Percentiles rank a stretch among this genome's conserved stretches.
Conservation (phyloP, 2,329 filamentous ascomycete genomes). For the Colletotrichum cuscutae region DNA sequence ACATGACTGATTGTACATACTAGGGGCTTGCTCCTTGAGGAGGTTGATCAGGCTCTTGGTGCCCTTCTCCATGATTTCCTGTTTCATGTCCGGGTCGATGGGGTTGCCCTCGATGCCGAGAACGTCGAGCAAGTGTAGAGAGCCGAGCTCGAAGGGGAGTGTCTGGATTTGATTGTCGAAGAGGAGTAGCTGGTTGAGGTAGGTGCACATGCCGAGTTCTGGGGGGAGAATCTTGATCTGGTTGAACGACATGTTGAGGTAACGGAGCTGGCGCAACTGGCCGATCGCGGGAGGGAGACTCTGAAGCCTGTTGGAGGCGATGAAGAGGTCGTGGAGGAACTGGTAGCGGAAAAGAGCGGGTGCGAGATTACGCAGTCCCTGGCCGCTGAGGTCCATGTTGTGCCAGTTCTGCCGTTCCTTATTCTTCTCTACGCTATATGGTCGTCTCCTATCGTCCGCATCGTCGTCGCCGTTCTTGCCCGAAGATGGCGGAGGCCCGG, state of each 20-base stretch:
- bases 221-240: conserved; percentile 83
- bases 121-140: conserved; percentile 86
- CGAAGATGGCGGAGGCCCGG: conserved; percentile 61
- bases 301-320: conserved; percentile 91
- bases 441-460: conserved; percentile 66
- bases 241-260: conserved; percentile 91
- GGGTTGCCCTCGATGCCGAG: conserved; percentile 95
- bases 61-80: conserved; percentile 86
- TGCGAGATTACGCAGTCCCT: conserved; percentile 87
- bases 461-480: conserved; percentile 64
- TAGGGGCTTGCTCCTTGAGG: conserved; percentile 84
- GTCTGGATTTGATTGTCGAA: conserved; percentile 91
- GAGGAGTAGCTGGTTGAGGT: conserved; percentile 83
- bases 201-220: conserved; percentile 97
- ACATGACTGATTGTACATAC: conserved; percentile 62
- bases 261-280: conserved; percentile 80
- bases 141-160: conserved; percentile 88
- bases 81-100: conserved; percentile 78
- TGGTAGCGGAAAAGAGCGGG: conserved; percentile 84
- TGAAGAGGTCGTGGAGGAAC: conserved; percentile 91
- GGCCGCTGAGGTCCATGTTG: conserved; percentile 94
- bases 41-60: conserved; percentile 86
- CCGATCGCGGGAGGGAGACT: conserved; percentile 85
- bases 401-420: conserved; percentile 86
- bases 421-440: conserved; percentile 73